These are phyloP conservation scores for Alternaria ventricosa DNA, from an alignment of 2,329 filamentous ascomycete species.

Conservation along the genomic window DNA sequence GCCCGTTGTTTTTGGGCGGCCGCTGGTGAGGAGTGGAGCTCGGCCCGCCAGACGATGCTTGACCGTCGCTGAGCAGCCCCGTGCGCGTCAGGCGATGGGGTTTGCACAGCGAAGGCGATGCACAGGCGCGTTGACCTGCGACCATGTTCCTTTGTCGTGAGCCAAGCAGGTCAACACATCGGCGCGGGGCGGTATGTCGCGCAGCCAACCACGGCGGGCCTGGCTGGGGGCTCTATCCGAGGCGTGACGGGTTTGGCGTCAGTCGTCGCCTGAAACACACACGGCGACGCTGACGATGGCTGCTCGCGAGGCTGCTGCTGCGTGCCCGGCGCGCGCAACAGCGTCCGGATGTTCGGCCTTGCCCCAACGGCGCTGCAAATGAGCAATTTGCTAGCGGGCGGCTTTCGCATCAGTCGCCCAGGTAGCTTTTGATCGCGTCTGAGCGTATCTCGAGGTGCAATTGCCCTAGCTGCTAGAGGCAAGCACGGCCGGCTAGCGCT, in stretches of 20 bases:
- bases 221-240: constrained; percentile 17
- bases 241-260: constrained; percentile 25
- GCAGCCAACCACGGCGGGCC: constrained; percentile 20
- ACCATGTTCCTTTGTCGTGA: constrained; percentile 5
- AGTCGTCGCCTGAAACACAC: constrained; percentile 23
- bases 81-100: constrained; percentile 29
- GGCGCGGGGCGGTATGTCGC: constrained; percentile 25
- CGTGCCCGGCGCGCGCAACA: background rate
- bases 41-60: constrained; percentile 32
- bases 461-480: constrained; percentile 21
- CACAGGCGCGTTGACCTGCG: constrained; percentile 23
- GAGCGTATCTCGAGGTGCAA: constrained; percentile 31
- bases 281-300: constrained; percentile 7
- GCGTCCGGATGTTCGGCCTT: constrained; percentile 7
- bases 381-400: constrained; percentile 24
- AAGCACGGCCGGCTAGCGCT: constrained; percentile 21
- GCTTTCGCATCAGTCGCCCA: constrained; percentile 6
- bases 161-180: constrained; percentile 15
- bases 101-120: constrained; percentile 32
- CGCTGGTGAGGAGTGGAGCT: constrained; percentile 28
- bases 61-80: constrained; percentile 12
- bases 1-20: constrained; percentile 16
- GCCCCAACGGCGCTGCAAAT: constrained; percentile 13
- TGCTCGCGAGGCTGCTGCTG: background rate
- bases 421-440: constrained; percentile 21